Evolutionary conservation across 2,329 filamentous ascomycete species (phyloP), one percentile per base, ranked within the genome.

Genomic region (Rugonectria rugulosa): DNA sequence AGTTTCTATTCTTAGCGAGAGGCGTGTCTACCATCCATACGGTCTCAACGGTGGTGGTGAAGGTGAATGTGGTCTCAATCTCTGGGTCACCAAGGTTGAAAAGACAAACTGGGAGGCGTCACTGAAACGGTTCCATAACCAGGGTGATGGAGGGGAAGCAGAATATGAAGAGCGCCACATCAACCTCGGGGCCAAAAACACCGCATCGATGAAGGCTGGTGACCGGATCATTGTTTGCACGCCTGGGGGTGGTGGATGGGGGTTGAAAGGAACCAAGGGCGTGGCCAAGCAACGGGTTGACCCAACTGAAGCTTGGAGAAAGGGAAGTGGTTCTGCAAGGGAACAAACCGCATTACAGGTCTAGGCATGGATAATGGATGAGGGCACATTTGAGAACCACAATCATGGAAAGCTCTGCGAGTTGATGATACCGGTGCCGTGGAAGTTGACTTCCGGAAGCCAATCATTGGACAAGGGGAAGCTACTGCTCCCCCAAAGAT

Each of bases 41-140:
- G 93, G 94, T 0, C 80, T 97, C 56, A 88, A 87, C 19, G 94
- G 94, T 1, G 94, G 94, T 4, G 88, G 87, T 53, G 89, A 94
- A 58, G 94, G 87, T 0, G 76, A 85, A 64, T 88, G 89, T 45
- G 94, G 94, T 0, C 76, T 93, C 58, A 98, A 98, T 65, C 78
- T 96, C 40, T 98, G 94, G 94, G 87, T 96, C 26, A 80, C 91
- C 7, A 88, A 84, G 57, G 88, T 94, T 48, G 77, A 80, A 62
- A 86, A 85, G 71, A 76, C 76, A 2, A 79, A 79, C 65, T 79
- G 79, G 70, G 79, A 80, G 71, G 72, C 73, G 55, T 76, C 76
- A 15, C 69, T 77, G 48, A 73, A 72, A 61, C 65, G 72, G 53
- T 67, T 81, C 31, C 73, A 76, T 29, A 68, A 68, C 23, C 67